A percentile compares a stretch with the other conserved stretches of the same genome.
Evolutionary conservation across 495 filamentous ascomycete species (phyloP).

Genomic region (Xylaria acuta): DNA sequence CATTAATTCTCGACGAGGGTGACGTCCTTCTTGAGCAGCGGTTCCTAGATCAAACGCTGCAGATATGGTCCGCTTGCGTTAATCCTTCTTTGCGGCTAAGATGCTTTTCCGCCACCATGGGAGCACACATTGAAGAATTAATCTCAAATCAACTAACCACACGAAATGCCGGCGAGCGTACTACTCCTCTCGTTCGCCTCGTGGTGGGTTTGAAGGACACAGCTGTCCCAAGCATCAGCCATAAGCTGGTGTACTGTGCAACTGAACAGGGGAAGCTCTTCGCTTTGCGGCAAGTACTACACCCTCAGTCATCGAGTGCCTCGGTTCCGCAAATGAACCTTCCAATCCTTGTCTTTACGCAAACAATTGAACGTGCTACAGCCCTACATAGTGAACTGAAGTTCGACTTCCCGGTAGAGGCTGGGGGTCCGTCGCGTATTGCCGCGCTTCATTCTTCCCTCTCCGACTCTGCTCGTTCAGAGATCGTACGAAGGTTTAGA

Average conservation of each 20-base stretch:
- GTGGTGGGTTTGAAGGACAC: slow-evolving; percentile 96
- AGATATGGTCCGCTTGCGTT: slow-evolving; percentile 80
- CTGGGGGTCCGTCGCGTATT: slow-evolving; percentile 83
- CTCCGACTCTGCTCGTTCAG: slow-evolving; percentile 72
- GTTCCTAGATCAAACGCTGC: slow-evolving; percentile 88
- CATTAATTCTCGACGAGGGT: slow-evolving; percentile 88
- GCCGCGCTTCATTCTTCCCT: slow-evolving; percentile 90
- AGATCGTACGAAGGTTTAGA: slow-evolving; percentile 87
- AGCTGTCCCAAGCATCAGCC: slow-evolving; percentile 86
- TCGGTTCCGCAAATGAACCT: slow-evolving; percentile 71
- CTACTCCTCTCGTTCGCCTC: slow-evolving; percentile 73
- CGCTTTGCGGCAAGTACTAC: slow-evolving; percentile 89
- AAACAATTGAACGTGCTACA: slow-evolving; percentile 87
- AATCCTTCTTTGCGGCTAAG: slow-evolving; percentile 70
- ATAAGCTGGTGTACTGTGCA: slow-evolving; percentile 88
- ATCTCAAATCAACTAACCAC: slow-evolving; percentile 58
- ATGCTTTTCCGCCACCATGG: slow-evolving; percentile 97
- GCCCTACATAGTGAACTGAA: slow-evolving; percentile 88
- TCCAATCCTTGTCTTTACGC: slow-evolving; percentile 92
- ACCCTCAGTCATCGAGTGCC: slow-evolving; percentile 67
- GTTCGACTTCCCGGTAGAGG: slow-evolving; percentile 90
- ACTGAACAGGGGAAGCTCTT: slow-evolving; percentile 93
- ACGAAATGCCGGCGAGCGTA: slow-evolving; percentile 55
- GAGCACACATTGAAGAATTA: slow-evolving; percentile 85
- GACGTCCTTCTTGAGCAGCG: slow-evolving; percentile 92